phyloP scores from a whole-genome alignment of 768 basidiomycete genomes.

The Trametes punicea region DNA sequence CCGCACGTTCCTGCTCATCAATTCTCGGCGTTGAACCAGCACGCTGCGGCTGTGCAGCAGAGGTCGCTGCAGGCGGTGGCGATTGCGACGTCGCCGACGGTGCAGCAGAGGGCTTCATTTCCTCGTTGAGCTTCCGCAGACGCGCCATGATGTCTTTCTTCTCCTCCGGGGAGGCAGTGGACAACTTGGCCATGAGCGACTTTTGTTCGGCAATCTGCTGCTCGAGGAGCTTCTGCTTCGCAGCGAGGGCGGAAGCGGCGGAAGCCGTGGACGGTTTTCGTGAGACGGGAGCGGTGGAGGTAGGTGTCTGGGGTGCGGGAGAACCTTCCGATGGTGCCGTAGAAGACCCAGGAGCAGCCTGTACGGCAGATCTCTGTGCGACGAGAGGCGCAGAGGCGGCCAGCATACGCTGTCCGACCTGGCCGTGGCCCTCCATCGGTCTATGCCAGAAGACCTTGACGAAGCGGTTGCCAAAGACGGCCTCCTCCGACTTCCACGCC shows the following conservation, averaged over 20 bases:
- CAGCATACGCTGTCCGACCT: slow-evolving; percentile 69
- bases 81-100: slow-evolving; percentile 27
- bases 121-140: slow-evolving; percentile 72
- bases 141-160: slow-evolving; percentile 78
- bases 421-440: slow-evolving; percentile 89
- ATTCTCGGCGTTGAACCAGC: slow-evolving; percentile 28
- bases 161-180: slow-evolving; percentile 60
- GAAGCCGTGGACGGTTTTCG: slow-evolving; percentile 39
- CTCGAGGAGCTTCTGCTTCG: slow-evolving; percentile 72
- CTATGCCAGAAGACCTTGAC: slow-evolving; percentile 96
- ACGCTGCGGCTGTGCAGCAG: slow-evolving; percentile 28
- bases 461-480: slow-evolving; percentile 92
- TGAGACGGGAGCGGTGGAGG: slow-evolving; percentile 26
- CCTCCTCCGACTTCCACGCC: slow-evolving; percentile 92
- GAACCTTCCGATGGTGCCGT: slow-evolving; percentile 24
- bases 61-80: slow-evolving; percentile 28
- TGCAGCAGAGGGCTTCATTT: slow-evolving; percentile 55
- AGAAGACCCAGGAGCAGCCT: slow-evolving; percentile 20
- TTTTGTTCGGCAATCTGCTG: slow-evolving; percentile 89
- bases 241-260: slow-evolving; percentile 51
- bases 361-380: slow-evolving; percentile 53
- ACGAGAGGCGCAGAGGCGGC: slow-evolving; percentile 79
- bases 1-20: slow-evolving; percentile 50
- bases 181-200: slow-evolving; percentile 68
- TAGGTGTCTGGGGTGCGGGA: slow-evolving; percentile 20